Percentiles rank a stretch among this genome's conserved stretches.
These are phyloP conservation scores for Bruguiera sexangula DNA, from an alignment of 345 rosid species.

Conservation along the genomic window DNA sequence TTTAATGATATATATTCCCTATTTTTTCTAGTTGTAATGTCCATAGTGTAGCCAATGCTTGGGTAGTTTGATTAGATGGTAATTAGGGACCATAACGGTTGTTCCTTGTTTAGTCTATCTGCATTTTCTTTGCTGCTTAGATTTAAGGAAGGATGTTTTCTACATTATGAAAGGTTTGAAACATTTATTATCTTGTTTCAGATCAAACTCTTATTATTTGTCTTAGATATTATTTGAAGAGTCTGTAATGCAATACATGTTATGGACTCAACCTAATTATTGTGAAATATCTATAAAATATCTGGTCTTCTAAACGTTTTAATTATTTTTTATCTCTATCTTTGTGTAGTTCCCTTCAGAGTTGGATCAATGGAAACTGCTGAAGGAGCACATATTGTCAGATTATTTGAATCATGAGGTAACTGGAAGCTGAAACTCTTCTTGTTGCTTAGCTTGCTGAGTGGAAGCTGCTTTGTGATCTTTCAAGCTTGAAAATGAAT, in stretches of 20 bases:
- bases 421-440: constrained; percentile 15
- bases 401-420: constrained; percentile 87
- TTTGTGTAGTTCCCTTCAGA: constrained; percentile 74
- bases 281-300: not conserved
- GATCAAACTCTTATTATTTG: not conserved
- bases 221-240: not conserved
- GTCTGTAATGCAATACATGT: not conserved
- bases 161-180: not conserved
- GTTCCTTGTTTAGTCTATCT: not conserved
- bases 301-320: not conserved
- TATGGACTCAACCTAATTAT: not conserved
- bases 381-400: constrained; percentile 70
- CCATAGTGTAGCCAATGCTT: constrained; percentile 4
- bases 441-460: constrained; percentile 4
- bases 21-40: constrained; percentile 1
- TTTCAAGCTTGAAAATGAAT: not conserved
- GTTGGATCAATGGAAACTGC: constrained; percentile 76
- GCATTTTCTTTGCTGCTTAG: not conserved
- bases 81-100: not conserved
- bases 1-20: not conserved
- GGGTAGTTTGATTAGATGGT: not conserved
- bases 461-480: not conserved
- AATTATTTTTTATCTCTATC: constrained; percentile 2
- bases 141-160: not conserved
- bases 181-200: not conserved